Conservation (phyloP, 257 asterid genomes). For the Gentiana dahurica region DNA sequence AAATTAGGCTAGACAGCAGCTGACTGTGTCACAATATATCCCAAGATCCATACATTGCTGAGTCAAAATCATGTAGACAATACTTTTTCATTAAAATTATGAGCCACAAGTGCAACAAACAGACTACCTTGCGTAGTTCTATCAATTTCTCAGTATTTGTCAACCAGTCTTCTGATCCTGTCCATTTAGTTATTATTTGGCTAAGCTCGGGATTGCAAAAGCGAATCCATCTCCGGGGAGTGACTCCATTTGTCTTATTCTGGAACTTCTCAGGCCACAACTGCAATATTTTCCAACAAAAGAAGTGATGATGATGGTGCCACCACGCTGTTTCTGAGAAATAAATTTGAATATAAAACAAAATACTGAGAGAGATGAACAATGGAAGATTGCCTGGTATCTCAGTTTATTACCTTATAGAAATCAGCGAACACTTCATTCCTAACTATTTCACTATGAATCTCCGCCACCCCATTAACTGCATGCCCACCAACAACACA, state of each 20-base stretch:
- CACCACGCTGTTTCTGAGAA: background rate
- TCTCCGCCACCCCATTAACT: slow-evolving; percentile 87
- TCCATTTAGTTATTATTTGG: slow-evolving; percentile 48
- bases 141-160: slow-evolving; percentile 30
- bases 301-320: background rate
- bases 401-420: slow-evolving; percentile 35
- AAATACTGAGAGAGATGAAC: background rate
- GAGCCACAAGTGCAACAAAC: no score
- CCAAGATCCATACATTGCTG: no score
- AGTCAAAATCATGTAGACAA: no score
- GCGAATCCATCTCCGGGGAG: slow-evolving; percentile 54
- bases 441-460: slow-evolving; percentile 76
- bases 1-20: no score
- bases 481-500: slow-evolving; percentile 88
- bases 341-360: background rate
- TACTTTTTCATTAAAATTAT: no score
- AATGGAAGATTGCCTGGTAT: background rate
- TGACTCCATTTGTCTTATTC: slow-evolving; percentile 56
- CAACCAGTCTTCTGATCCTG: slow-evolving; percentile 48
- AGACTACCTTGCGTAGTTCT: slow-evolving; percentile 33
- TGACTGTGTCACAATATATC: no score
- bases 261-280: slow-evolving; percentile 58
- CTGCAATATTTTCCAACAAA: slow-evolving; percentile 19
- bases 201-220: slow-evolving; percentile 52
- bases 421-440: slow-evolving; percentile 71